These are phyloP conservation scores for Brassica incana DNA, from an alignment of 345 rosid species.

Conservation along the genomic window DNA sequence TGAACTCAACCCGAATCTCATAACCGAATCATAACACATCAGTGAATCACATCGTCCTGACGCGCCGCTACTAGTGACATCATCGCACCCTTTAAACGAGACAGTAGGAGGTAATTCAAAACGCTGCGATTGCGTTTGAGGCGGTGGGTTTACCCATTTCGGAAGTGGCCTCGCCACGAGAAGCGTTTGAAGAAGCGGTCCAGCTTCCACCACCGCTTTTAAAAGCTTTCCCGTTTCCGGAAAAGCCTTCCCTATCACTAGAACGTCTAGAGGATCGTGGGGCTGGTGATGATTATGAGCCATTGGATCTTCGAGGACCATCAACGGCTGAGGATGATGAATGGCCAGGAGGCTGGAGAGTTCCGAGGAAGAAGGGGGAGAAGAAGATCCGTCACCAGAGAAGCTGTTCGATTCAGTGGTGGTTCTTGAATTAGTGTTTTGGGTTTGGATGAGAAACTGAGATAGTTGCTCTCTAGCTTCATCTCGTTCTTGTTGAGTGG, in stretches of 20 bases:
- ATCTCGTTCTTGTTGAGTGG: constrained; percentile 73
- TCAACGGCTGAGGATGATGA: constrained; percentile 28
- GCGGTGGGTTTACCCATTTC: constrained; percentile 85
- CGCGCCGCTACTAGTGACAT: neutral
- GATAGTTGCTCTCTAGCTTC: constrained; percentile 66
- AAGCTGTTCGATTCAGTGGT: constrained; percentile 70
- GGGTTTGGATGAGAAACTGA: constrained; percentile 38
- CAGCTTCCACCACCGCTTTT: constrained; percentile 86
- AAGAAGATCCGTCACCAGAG: constrained; percentile 47
- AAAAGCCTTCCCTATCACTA: constrained; percentile 54
- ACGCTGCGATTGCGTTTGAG: constrained; percentile 44
- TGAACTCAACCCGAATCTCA: constrained; percentile 38
- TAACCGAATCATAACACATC: constrained; percentile 56
- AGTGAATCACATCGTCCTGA: constrained; percentile 31
- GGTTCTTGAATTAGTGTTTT: constrained; percentile 52
- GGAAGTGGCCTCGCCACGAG: constrained; percentile 85
- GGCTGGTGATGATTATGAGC: constrained; percentile 10
- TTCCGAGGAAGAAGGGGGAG: constrained; percentile 78
- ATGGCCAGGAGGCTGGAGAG: constrained; percentile 43
- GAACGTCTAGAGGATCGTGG: constrained; percentile 33
- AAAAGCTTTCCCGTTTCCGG: constrained; percentile 83
- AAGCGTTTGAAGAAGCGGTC: constrained; percentile 78
- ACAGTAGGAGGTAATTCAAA: constrained; percentile 37
- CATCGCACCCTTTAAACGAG: constrained; percentile 37
- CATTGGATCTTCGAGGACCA: constrained; percentile 40